Conservation (phyloP, 176 grass and related monocot species). For the Alopecurus myosuroides region DNA sequence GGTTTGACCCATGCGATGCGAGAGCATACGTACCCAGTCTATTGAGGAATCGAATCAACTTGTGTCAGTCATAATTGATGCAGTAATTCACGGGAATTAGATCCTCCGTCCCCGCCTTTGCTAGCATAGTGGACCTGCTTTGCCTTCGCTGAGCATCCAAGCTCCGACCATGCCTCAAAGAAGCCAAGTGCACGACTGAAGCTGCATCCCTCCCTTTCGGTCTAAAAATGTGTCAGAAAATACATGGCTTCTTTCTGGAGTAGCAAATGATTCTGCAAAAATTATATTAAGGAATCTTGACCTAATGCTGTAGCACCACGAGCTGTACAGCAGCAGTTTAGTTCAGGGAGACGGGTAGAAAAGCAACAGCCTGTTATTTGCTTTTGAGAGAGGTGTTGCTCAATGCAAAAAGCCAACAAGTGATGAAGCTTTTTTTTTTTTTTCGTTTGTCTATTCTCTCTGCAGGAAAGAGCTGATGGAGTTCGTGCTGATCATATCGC, state of each 20-base stretch:
- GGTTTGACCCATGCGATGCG: not conserved
- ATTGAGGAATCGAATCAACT: not conserved
- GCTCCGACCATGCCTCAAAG: not conserved
- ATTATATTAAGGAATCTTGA: not conserved
- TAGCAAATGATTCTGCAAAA: not conserved
- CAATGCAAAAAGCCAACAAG: not conserved
- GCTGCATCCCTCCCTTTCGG: not conserved
- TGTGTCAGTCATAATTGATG: not conserved
- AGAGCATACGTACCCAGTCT: not conserved
- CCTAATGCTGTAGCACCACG: not conserved
- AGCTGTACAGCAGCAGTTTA: not conserved
- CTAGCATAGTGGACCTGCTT: not conserved
- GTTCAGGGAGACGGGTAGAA: not conserved
- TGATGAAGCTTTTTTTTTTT: not conserved
- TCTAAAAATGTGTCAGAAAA: not conserved
- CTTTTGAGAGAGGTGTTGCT: no score
- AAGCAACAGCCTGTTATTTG: not conserved
- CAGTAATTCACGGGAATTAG: not conserved
- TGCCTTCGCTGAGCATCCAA: not conserved
- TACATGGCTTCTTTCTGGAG: no score
- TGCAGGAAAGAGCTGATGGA: conserved; percentile 48
- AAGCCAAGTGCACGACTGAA: not conserved
- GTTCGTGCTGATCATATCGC: conserved; percentile 67
- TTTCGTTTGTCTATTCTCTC: not conserved
- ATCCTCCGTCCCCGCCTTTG: not conserved